These are phyloP conservation scores for Colletotrichum navitas DNA, from an alignment of 2,329 filamentous ascomycete genomes.

Conservation along the genomic window DNA sequence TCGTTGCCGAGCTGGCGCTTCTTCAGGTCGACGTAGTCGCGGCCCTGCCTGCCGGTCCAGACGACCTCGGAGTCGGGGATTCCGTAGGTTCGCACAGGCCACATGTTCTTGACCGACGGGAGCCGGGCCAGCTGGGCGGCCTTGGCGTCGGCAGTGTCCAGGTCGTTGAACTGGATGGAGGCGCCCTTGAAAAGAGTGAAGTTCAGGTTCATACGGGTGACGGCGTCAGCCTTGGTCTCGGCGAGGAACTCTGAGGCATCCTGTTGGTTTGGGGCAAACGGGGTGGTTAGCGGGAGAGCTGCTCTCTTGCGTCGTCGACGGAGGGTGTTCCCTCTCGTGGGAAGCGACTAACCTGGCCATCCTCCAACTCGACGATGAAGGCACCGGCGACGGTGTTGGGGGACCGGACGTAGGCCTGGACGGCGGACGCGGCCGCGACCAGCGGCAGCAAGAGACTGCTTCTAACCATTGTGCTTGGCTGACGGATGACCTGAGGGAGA, in stretches of 20 bases:
- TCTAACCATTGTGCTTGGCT: constrained; percentile 53
- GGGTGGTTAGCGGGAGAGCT: not conserved
- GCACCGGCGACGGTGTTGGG: constrained; percentile 57
- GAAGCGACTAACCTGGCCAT: constrained; percentile 56
- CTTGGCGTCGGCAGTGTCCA: constrained; percentile 58
- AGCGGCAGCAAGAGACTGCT: constrained; percentile 52
- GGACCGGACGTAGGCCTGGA: constrained; percentile 46
- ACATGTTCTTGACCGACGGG: constrained; percentile 62
- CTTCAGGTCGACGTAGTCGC: constrained; percentile 46
- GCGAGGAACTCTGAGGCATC: constrained; percentile 57
- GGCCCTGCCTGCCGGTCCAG: constrained; percentile 55
- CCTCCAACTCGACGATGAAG: constrained; percentile 67
- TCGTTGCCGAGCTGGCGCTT: constrained; percentile 49
- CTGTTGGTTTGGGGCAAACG: constrained; percentile 45
- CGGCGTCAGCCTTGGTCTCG: constrained; percentile 53
- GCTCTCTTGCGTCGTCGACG: not conserved
- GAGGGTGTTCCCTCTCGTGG: fast-evolving
- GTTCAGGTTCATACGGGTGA: constrained; percentile 62
- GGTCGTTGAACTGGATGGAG: constrained; percentile 65
- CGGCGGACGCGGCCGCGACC: constrained; percentile 51
- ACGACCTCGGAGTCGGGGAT: constrained; percentile 60
- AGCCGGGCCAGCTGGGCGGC: constrained; percentile 57
- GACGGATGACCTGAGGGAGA: constrained; percentile 33
- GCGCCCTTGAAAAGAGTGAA: constrained; percentile 67
- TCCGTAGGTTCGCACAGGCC: constrained; percentile 60